Conservation (phyloP, 768 basidiomycete species). For the Russula foetens region DNA sequence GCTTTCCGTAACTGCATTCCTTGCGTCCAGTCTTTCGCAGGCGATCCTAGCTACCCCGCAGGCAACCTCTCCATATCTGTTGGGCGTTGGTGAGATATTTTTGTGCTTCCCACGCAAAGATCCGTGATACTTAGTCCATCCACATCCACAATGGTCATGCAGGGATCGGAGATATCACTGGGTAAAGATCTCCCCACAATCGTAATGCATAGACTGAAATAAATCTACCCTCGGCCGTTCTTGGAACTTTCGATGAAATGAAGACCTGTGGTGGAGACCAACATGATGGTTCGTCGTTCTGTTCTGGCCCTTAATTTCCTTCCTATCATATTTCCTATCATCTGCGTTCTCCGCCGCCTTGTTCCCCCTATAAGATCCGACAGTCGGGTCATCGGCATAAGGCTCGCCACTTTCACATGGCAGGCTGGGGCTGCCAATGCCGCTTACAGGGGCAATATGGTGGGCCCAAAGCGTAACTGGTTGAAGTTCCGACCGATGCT, state of each 20-base stretch:
- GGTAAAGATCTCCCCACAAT: conserved; percentile 32
- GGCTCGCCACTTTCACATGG: neutral
- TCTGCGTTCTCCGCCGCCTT: neutral
- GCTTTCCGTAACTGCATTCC: conserved; percentile 2
- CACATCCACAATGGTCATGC: neutral
- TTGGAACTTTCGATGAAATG: neutral
- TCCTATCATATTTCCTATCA: neutral
- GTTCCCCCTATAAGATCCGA: neutral
- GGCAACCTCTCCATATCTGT: conserved; percentile 32
- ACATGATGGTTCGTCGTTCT: conserved; percentile 57
- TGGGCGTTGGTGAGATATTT: conserved; percentile 43
- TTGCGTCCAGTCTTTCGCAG: conserved; percentile 24
- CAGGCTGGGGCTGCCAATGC: neutral
- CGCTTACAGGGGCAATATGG: neutral
- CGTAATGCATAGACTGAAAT: neutral
- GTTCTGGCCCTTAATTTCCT: neutral
- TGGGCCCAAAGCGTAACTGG: neutral
- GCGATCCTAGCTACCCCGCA: conserved; percentile 29
- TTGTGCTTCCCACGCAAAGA: neutral
- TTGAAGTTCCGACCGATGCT: neutral
- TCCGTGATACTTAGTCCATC: conserved; percentile 1
- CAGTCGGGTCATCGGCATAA: neutral
- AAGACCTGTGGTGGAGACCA: conserved; percentile 76
- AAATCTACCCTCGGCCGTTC: neutral
- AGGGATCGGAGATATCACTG: conserved; percentile 72